Evolutionary conservation across 306 rosid species (phyloP), one percentile per base, ranked within the genome.

Genomic region (Trifolium fragiferum): DNA sequence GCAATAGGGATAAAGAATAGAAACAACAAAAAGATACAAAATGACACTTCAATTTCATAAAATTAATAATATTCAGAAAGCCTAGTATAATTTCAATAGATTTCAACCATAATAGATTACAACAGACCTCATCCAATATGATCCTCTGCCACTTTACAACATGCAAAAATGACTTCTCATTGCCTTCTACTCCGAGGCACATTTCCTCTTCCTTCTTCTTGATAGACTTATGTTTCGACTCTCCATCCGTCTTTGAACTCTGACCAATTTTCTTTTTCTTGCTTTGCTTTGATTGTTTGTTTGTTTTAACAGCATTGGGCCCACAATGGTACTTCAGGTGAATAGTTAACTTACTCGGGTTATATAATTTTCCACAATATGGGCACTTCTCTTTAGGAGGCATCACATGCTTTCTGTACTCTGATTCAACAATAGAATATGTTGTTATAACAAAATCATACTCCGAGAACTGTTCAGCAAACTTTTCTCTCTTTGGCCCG

Each of bases 361-460:
- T 6, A 71, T 58, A 87, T 65, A 65, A 47, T 73, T 76, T 89
- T 37, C 85, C 83, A 83, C 98, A 91, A 70, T 84, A 80, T 25
- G 46, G 87, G 74, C 97, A 94, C 70, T 83, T 84, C 18, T 64
- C 76, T 83, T 90, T 94, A 33, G 97, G 91, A 77, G 97, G 93
- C 97, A 94, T 91, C 77, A 90, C 43, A 69, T 86, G 27, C 82
- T 82, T 94, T 78, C 98, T 90, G 83, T 79, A 94, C 78, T 91
- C 98, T 51, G 83, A 79, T 86, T 94, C 98, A 43, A 88, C 87
- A 64, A 67, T 87, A 67, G 98, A 88, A 80, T 91, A 94, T 0
- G 96, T 88, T 15, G 98, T 89, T 47, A 94, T 84, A 16, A 94
- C 96, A 87, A 91, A 94, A 82, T 94, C 98, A 84, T 83, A 91